phyloP scores from a whole-genome alignment of 805 yeast genomes.

The Spathaspora passalidarum region DNA sequence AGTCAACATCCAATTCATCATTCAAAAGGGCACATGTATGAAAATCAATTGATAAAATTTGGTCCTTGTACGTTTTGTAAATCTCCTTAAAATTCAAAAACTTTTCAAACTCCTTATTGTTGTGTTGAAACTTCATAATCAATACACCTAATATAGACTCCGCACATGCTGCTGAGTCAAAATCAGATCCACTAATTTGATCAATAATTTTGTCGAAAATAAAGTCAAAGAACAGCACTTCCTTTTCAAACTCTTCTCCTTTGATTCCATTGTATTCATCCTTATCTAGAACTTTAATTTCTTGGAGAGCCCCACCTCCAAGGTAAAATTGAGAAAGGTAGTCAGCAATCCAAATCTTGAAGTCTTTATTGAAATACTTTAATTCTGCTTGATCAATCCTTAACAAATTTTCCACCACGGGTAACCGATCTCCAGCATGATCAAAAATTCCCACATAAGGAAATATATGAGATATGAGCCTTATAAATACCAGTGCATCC shows the following conservation, averaged over 20 bases:
- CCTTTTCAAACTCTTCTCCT: constrained; percentile 11
- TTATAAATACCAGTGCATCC: neutral
- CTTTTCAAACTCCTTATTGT: constrained; percentile 14
- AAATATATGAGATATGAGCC: constrained; percentile 8
- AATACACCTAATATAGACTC: constrained; percentile 43
- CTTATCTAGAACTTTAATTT: constrained; percentile 2
- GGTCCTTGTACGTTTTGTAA: constrained; percentile 12
- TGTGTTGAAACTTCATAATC: constrained; percentile 22
- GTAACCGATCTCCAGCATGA: constrained; percentile 1
- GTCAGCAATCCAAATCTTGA: constrained; percentile 20
- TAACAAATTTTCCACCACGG: constrained; percentile 10
- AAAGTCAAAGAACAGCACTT: constrained; percentile 15
- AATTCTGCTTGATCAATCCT: neutral
- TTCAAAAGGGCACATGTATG: constrained; percentile 32
- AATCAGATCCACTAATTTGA: constrained; percentile 11
- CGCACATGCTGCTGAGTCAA: constrained; percentile 23
- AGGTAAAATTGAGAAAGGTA: constrained; percentile 22
- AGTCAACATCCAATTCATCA: constrained; percentile 13
- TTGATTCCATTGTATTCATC: constrained; percentile 7
- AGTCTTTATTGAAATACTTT: constrained; percentile 10
- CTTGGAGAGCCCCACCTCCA: constrained; percentile 14
- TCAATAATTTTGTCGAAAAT: constrained; percentile 23
- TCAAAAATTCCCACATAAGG: constrained; percentile 2
- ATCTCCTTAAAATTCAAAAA: constrained; percentile 19
- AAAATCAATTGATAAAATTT: constrained; percentile 30